Evolutionary conservation across 805 yeast species (phyloP), one percentile per base, ranked within the genome.

Genomic region (Candida hispaniensis): DNA sequence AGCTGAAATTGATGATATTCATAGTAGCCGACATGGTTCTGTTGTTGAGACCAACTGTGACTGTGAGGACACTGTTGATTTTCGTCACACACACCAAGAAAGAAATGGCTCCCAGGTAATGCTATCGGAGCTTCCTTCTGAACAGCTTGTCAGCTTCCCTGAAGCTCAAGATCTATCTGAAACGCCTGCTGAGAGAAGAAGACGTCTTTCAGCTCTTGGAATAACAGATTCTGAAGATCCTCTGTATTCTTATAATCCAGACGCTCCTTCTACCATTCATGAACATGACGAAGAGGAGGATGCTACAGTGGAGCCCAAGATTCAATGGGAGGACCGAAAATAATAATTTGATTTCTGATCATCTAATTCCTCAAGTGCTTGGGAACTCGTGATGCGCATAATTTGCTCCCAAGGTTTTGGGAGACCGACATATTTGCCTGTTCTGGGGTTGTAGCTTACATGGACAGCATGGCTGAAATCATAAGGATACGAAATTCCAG

Each of bases 221-320:
- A 16, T 32, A 5, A 28, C 28, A 9, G 24, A 17, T 22, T 11
- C 22, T 17, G 21, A 21, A n/a, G 14, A 32, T 21, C 28, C 17
- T 16, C 28, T 23, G 6, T 27, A 32, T 12, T 27, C 23, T 17
- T 27, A 32, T 17, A 28, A 32, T 17, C 36, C 17, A 23, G 18
- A 21, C 4, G 28, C 18, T 11, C 42, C 30, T 9, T 14, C 36
- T 18, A 38, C 42, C 13, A 39, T 41, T 20, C 25, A 16, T 18
- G 43, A 39, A n/a, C 34, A 30, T 6, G 39, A 23, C n/a, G 43
- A 40, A 17, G 42, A 38, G 2, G 39, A 22, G 11, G 35, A 19
- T 2, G n/a, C 34, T 10, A 26, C 20, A 26, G 23, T 18, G 6
- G 15, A 33, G 40, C 14, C 14, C 14, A 25, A 1, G 36, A 32